A percentile compares a stretch with the other conserved stretches of the same genome.
phyloP scores from a whole-genome alignment of 768 basidiomycete species.

The Hebeloma cylindrosporum region DNA sequence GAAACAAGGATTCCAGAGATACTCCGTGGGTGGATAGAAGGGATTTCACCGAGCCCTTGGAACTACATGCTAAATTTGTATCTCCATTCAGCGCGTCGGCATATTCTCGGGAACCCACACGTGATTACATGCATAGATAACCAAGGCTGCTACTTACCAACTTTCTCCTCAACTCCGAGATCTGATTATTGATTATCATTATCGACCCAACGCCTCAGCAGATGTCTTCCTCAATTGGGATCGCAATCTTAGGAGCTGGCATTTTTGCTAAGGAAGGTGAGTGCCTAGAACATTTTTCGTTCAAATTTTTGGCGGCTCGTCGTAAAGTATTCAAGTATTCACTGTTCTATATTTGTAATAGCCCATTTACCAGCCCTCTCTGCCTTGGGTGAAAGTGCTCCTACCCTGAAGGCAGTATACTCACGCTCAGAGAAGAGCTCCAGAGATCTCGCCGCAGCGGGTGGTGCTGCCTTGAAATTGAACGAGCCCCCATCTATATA shows the following conservation, averaged over 20 bases:
- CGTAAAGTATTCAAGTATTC: constrained; percentile 24
- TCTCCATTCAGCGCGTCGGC: constrained; percentile 22
- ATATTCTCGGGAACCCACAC: constrained; percentile 27
- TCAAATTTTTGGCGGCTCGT: constrained; percentile 3
- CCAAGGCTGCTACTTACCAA: constrained; percentile 15
- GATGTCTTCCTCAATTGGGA: constrained; percentile 46
- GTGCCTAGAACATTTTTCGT: constrained; percentile 28
- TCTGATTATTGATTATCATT: too few relatives aligned
- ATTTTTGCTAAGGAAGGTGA: constrained; percentile 75
- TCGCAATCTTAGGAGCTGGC: constrained; percentile 82
- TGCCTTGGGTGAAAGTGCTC: constrained; percentile 45
- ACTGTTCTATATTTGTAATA: constrained; percentile 28
- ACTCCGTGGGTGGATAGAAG: constrained; percentile 29
- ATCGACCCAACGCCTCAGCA: constrained; percentile 9
- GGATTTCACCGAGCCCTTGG: constrained; percentile 20
- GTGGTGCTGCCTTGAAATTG: constrained; percentile 41
- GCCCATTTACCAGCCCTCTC: constrained; percentile 81
- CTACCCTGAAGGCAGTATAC: constrained; percentile 66
- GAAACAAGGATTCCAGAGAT: constrained; percentile 27
- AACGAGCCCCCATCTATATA: constrained; percentile 48
- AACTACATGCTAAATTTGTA: constrained; percentile 20
- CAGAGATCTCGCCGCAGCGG: constrained; percentile 48
- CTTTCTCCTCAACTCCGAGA: constrained; percentile 10
- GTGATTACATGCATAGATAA: constrained; percentile 16
- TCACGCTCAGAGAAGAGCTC: constrained; percentile 72